Conservation (phyloP, 1,284 basidiomycete genomes). For the Boletus sp. region DNA sequence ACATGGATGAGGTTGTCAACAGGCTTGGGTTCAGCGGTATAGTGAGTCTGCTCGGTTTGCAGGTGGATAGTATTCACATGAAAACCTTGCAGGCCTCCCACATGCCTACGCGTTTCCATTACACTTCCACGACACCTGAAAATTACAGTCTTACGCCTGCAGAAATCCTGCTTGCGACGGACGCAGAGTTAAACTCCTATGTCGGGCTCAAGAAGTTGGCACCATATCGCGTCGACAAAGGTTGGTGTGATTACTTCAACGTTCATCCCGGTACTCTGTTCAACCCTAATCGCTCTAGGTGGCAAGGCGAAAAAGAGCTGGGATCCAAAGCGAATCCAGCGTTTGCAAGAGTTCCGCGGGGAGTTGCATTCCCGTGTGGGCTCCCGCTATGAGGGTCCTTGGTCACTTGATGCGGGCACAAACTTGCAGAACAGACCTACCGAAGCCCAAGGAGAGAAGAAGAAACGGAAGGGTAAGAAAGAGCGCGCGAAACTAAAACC, state of each 20-base stretch:
- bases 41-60: conserved; percentile 47
- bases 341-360: conserved; percentile 73
- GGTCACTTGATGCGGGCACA: conserved; percentile 14
- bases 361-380: conserved; percentile 31
- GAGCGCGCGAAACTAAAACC: conserved; percentile 59
- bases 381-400: conserved; percentile 15
- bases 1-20: conserved; percentile 90
- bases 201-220: conserved; percentile 88
- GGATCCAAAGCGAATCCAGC: conserved; percentile 65
- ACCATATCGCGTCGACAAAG: conserved; percentile 66
- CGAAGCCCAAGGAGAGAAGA: conserved; percentile 37
- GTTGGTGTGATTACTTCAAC: conserved; percentile 2
- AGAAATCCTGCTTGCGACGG: conserved; percentile 92
- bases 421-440: conserved; percentile 8
- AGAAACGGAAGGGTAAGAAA: conserved; percentile 76
- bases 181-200: conserved; percentile 90
- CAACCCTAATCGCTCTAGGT: conserved; percentile 4
- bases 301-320: conserved; percentile 46
- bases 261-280: background rate
- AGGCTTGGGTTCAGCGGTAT: conserved; percentile 95
- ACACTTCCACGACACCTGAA: conserved; percentile 70
- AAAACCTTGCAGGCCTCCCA: conserved; percentile 68
- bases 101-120: conserved; percentile 93
- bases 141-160: conserved; percentile 75
- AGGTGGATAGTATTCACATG: conserved; percentile 2